Evolutionary conservation across 495 filamentous ascomycete species (phyloP), one percentile per base, ranked within the genome.

Genomic region (Penicillium riverlandense): DNA sequence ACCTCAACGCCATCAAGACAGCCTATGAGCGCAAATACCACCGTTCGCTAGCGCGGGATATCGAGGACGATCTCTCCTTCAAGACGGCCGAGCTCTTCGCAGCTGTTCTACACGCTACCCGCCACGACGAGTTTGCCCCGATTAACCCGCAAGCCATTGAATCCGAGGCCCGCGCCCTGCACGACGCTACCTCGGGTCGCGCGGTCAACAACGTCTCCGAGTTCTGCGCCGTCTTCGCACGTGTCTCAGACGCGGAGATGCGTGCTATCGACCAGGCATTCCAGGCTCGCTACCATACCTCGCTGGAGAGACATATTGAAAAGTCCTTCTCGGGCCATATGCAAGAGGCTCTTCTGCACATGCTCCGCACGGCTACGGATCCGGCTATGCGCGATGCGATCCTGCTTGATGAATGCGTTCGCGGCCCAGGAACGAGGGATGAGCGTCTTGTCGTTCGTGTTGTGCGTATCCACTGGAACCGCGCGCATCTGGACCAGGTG

Each of bases 261-360:
- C 77, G 86, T 22, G 89, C 90, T 37, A 86, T 96, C 44, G 77
- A 76, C 16, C 73, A 82, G 32, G 72, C 75, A 4, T 96, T 91
- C 62, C 63, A 78, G 36, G 65, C 75, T 29, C 78, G 77, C 35
- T 92, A 86, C 57, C 72, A 78, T 1, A 63, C 70, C 9, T 62
- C 74, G 13, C 68, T 98, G 8, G 82, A 87, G 43, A 78, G 79
- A 27, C 80, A 87, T 40, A 76, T 96, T 35, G 72, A 76, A 41
- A 83, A 76, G 67, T 83, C 92, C 56, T 95, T 96, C 65, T 84
- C 82, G 1, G 91, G 90, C 1, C 91, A 97, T 54, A 96, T 96
- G 88, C 77, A 90, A 63, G 76, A 85, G 22, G 89, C 88, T 0
- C 65, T 96, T n/a, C 61, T 90, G 34, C 79, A 77, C 41, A 87